Percentiles rank a stretch among this genome's conserved stretches.
phyloP scores from a whole-genome alignment of 805 yeast genomes.

The Jamesozyma piceae region DNA sequence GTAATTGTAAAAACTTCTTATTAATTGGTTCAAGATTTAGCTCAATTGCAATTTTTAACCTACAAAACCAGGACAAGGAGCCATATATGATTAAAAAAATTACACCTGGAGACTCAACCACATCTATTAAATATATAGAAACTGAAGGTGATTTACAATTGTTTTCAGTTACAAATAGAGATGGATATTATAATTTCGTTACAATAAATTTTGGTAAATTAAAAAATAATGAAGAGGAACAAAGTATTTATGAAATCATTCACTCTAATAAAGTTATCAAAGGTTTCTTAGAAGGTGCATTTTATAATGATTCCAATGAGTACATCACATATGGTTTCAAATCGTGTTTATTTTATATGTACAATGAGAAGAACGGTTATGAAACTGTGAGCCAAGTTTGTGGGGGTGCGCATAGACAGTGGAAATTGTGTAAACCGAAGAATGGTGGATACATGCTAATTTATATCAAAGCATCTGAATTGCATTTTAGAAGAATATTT shows the following conservation, averaged over 20 bases:
- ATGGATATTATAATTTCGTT: conserved; percentile 49
- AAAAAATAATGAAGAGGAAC: not conserved
- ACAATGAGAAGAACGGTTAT: conserved; percentile 69
- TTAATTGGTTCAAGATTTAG: conserved; percentile 68
- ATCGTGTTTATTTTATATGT: conserved; percentile 65
- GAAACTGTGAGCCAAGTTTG: conserved; percentile 66
- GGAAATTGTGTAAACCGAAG: conserved; percentile 42
- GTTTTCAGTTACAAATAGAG: conserved; percentile 49
- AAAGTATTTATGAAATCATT: conserved; percentile 17
- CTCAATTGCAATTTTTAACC: conserved; percentile 47
- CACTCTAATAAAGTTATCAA: conserved; percentile 57
- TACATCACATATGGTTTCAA: conserved; percentile 71
- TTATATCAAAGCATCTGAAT: conserved; percentile 49
- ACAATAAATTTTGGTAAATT: conserved; percentile 19
- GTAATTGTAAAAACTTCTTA: conserved; percentile 37
- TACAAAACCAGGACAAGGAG: conserved; percentile 20
- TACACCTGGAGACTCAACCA: conserved; percentile 59
- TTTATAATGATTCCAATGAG: conserved; percentile 35
- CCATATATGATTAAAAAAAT: conserved; percentile 36
- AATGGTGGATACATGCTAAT: conserved; percentile 36
- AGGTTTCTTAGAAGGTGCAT: conserved; percentile 77
- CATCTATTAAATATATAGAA: conserved; percentile 40
- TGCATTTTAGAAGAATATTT: conserved; percentile 33
- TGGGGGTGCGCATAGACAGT: conserved; percentile 86
- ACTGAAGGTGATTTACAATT: conserved; percentile 13